Percentiles rank a stretch among this genome's conserved stretches.
phyloP scores from a whole-genome alignment of 106 monocot species.

The Xerophyta viscosa region DNA sequence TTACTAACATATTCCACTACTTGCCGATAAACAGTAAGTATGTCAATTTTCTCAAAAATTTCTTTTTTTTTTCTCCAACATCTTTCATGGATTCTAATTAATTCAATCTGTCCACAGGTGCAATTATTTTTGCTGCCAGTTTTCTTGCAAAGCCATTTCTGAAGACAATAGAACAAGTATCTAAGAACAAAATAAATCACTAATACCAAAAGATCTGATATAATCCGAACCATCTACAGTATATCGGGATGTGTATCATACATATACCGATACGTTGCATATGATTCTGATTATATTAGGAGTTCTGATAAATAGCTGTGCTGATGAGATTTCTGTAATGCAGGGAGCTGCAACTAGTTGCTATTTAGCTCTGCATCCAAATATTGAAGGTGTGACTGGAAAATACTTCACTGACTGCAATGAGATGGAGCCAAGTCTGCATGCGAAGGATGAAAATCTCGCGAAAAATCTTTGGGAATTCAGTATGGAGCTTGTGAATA shows the following conservation, averaged over 20 bases:
- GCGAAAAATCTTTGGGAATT: constrained; percentile 23
- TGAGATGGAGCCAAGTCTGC: constrained; percentile 6
- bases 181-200: too few relatives aligned
- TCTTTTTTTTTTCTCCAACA: background rate
- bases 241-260: too few relatives aligned
- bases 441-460: constrained; percentile 17
- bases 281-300: too few relatives aligned
- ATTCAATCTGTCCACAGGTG: constrained; percentile 9
- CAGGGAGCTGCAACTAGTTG: constrained; percentile 39
- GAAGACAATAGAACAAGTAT: constrained; percentile 41
- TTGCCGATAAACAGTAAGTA: constrained; percentile 26
- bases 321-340: background rate
- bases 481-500: too few relatives aligned
- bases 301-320: too few relatives aligned
- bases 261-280: too few relatives aligned
- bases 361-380: constrained; percentile 26
- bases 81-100: background rate
- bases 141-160: constrained; percentile 30
- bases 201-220: too few relatives aligned
- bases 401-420: constrained; percentile 36
- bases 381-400: constrained; percentile 17
- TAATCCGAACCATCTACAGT: too few relatives aligned
- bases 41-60: background rate
- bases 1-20: constrained; percentile 41
- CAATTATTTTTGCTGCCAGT: constrained; percentile 3